Base-by-base conservation (phyloP, 352 stramenopile species). In the Pythium aphanidermatum region DNA sequence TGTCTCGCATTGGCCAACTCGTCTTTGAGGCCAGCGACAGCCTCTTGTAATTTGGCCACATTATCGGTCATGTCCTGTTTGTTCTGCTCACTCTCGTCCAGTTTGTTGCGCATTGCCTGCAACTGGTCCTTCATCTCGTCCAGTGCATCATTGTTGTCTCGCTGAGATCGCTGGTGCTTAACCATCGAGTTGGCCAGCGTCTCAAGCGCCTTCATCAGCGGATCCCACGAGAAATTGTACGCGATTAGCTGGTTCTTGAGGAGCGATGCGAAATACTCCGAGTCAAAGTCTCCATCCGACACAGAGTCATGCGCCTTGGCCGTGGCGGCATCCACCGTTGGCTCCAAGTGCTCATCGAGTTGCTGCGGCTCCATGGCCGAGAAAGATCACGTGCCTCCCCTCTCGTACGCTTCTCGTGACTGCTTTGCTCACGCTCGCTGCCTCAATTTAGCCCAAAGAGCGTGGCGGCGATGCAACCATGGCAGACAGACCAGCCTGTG, bases 171-270 rank as follows among this genome's bases (percentile, higher is more conserved):
- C 31, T 88, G 70, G 31, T 89, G 76, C 16, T 63, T 70, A 6
- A 61, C 59, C 45, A 86, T 70, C 10, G 74, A 78, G 6, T 44
- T 38, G 3, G 71, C 74, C 13, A 92, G 54, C 32, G 71, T 54
- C 48, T 81, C 62, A 1, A 92, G 59, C 10, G 72, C 72, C 40
- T 83, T 79, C 36, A 81, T 61, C 12, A 92, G 47, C 23, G 80
- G 80, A 26, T 85, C 74, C 74, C 79, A 86, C 38, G 80, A 82
- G 20, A 86, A 51, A 19, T 53, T 84, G 58, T 86, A 88, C 40
- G 74, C 56, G 25, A 90, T 80, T 7, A 92, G 45, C 17, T 86
- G 70, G 19, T 74, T 68, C 42, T 85, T 59, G 42, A 92, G 65
- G 40, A 90, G 32, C 8, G 60, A 66, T 9, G 67, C 68, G 34